A percentile compares a stretch with the other conserved stretches of the same genome.
Conservation (phyloP, 2,329 filamentous ascomycete genomes). For the Colletotrichum sidae region DNA sequence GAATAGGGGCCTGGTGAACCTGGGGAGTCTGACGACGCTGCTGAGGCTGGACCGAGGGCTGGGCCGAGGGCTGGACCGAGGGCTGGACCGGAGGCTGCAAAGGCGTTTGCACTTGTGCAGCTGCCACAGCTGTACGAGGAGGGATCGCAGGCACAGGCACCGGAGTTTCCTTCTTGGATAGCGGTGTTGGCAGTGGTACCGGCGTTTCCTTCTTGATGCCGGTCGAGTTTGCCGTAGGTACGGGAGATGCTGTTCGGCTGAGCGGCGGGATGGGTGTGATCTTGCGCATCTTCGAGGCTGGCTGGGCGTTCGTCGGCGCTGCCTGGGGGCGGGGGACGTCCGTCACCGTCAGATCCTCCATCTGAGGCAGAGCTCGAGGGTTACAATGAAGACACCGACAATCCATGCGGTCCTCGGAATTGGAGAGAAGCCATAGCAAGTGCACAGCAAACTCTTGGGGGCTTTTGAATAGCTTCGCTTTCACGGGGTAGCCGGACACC, state of each 20-base stretch:
- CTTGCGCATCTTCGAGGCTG: conserved; percentile 37
- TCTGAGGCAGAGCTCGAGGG: conserved; percentile 39
- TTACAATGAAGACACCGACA: conserved; percentile 65
- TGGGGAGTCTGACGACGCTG: background rate
- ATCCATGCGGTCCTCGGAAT: conserved; percentile 59
- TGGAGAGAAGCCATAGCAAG: conserved; percentile 62
- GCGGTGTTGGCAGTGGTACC: conserved; percentile 22
- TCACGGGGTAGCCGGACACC: conserved; percentile 62
- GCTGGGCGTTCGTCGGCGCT: conserved; percentile 32
- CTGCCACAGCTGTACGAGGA: conserved; percentile 4
- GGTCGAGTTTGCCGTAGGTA: conserved; percentile 12
- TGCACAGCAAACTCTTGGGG: conserved; percentile 66
- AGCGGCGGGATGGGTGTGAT: conserved; percentile 25
- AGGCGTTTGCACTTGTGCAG: background rate
- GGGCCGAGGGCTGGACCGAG: background rate
- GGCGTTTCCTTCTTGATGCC: conserved; percentile 31
- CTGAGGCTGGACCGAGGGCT: conserved; percentile 15
- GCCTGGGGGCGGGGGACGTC: conserved; percentile 15
- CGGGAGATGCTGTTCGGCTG: conserved; percentile 24
- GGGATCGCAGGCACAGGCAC: conserved; percentile 21
- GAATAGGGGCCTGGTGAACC: background rate
- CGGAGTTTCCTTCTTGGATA: conserved; percentile 27
- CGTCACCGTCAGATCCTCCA: conserved; percentile 28
- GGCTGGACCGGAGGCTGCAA: conserved; percentile 8
- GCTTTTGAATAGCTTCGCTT: conserved; percentile 61